Evolutionary conservation across 202 grass and related monocot species (phyloP), one percentile per base, ranked within the genome.

Genomic region (Eragrostis tef): DNA sequence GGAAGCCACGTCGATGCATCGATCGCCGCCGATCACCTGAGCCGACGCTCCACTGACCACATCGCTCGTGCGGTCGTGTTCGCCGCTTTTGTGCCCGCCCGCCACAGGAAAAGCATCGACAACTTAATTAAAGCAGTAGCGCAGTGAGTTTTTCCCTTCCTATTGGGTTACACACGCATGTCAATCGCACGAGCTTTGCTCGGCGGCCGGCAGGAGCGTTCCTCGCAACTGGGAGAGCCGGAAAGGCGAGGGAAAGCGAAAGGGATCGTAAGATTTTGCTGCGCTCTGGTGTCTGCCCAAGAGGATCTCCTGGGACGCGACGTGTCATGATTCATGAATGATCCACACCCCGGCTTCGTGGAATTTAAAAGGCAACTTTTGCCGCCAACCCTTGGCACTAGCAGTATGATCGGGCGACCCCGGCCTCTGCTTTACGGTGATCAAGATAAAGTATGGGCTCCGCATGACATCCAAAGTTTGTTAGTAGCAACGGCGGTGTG

Each of bases 251-350:
- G 5, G n/a, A 57, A 34, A 39, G 29, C 15, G 14, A 20, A 20
- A 73, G 6, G 14, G 19, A 11, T 15, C 70, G 14, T 6, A 13
- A 14, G 11, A 9, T 53, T 54, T 26, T 27, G n/a, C 66, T 57
- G 20, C 22, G 17, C 31, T 43, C 15, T 26, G 24, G 16, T 77
- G 42, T n/a, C n/a, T n/a, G n/a, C 15, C 0, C 73, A 67, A 1
- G 16, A 22, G 20, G 53, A 66, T 72, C 67, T 47, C 57, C 36
- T 71, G 49, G 4, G 51, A 74, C 58, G 49, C 57, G 80, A 88
- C 68, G 67, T 79, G 60, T 41, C 50, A 50, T 52, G 27, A 51
- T n/a, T 41, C 50, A 50, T 52, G 27, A 51, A 21, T 49, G 51
- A 60, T 34, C 78, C 70, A n/a, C 70, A 60, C 27, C 29, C 71